A percentile compares a stretch with the other conserved stretches of the same genome.
Evolutionary conservation across 164 flowering plant species (phyloP).

Genomic region (Chimonanthus praecox): DNA sequence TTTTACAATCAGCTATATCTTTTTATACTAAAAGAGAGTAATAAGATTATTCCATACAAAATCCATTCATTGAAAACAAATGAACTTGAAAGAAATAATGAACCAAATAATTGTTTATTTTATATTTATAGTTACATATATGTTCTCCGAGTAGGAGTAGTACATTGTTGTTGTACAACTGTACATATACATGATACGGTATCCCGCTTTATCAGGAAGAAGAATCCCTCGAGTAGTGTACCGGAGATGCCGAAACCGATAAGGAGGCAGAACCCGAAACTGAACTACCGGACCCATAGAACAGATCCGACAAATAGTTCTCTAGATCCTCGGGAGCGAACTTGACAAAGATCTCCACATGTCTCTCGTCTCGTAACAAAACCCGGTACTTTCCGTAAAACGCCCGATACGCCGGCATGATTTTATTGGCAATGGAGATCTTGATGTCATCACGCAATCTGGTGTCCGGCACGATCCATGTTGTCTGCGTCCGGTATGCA

Average conservation of each 20-base stretch:
- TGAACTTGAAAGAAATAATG: too few species aligned
- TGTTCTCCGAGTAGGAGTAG: too few species aligned
- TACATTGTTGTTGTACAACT: too few species aligned
- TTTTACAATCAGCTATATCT: too few species aligned
- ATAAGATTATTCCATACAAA: too few species aligned
- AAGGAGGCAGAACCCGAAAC: not conserved
- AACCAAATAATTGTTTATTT: too few species aligned
- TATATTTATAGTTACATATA: too few species aligned
- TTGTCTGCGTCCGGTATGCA: conserved; percentile 35
- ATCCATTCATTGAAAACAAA: too few species aligned
- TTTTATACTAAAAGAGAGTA: too few species aligned
- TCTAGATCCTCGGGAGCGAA: conserved; percentile 68
- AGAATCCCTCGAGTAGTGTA: not conserved
- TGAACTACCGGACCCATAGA: conserved; percentile 22
- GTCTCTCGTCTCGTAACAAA: conserved; percentile 8
- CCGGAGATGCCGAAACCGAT: not conserved
- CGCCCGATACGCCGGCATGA: conserved; percentile 35
- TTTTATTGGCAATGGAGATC: conserved; percentile 31
- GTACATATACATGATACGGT: too few species aligned
- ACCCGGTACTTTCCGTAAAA: conserved; percentile 36
- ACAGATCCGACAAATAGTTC: conserved; percentile 65
- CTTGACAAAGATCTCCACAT: conserved; percentile 29
- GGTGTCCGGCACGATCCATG: conserved; percentile 36
- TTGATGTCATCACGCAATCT: conserved; percentile 54
- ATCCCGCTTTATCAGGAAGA: too few species aligned